Evolutionary conservation across 495 filamentous ascomycete genomes (phyloP), one percentile per base, ranked within the genome.

Genomic region (Letharia columbiana): DNA sequence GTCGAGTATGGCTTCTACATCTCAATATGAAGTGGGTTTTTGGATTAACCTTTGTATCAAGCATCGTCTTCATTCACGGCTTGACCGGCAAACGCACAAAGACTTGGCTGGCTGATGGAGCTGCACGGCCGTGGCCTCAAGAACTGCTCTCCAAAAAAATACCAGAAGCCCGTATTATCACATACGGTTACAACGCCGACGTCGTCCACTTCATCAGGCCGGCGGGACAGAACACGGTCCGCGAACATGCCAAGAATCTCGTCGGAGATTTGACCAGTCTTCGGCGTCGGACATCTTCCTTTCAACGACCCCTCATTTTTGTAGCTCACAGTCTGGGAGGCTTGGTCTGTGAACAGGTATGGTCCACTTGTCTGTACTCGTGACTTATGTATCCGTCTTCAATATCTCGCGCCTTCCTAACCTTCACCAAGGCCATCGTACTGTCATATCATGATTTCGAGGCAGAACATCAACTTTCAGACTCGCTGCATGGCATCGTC

Each of bases 21-120:
- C 5, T 50, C 47, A 20, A 17, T 23, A 0, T 50, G 4, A 50
- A 28, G 20, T 12, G 8, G 10, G 3, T 28, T 3, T 44, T n/a
- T n/a, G 28, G 0, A 11, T 12, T 28, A 3, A 50, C 8, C 1
- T 10, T 0, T 50, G n/a, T 50, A 50, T 50, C 47, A 50, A 63
- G 61, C 40, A 75, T 77, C 50, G 64, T 65, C 61, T 77, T 77
- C 66, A 63, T 76, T 57, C 74, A 76, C 58, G 75, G 75, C 13
- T 64, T 77, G 40, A 74, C 68, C 8, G 75, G 73, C 4, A 63
- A 74, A 45, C 66, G 68, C 41, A 66, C 73, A 2, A 68, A 49
- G 17, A 76, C 75, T 31, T 77, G 73, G 75, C 71, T 67, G 15
- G 66, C 66, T 39, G 18, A 56, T 28, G 66, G 67, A 23, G 63